These are phyloP conservation scores for Saccharomycopsis malanga DNA, from an alignment of 805 yeast genomes.

Conservation along the genomic window DNA sequence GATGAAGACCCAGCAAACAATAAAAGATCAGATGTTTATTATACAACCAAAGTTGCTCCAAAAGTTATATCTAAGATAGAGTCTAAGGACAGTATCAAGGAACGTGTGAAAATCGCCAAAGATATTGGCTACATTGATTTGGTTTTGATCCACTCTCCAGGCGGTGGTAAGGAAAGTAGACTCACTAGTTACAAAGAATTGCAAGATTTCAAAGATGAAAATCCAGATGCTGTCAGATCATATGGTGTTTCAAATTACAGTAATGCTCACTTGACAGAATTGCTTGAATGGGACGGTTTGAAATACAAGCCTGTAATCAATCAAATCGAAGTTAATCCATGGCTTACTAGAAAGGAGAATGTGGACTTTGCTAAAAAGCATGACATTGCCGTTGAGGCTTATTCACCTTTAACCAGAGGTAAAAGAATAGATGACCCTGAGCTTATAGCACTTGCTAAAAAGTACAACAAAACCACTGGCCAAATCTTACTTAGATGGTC, in stretches of 20 bases:
- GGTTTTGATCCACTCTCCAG: constrained; percentile 59
- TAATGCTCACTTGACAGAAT: constrained; percentile 48
- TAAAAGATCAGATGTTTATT: constrained; percentile 45
- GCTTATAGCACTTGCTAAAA: constrained; percentile 36
- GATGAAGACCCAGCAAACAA: constrained; percentile 37
- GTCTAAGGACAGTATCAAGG: constrained; percentile 29
- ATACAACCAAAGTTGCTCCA: constrained; percentile 72
- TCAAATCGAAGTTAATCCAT: constrained; percentile 50
- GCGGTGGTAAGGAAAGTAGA: constrained; percentile 37
- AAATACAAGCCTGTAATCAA: constrained; percentile 46
- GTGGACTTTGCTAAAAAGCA: constrained; percentile 37
- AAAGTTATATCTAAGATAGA: constrained; percentile 23
- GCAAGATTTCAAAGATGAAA: constrained; percentile 58
- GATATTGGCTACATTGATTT: constrained; percentile 56
- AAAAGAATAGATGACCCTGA: constrained; percentile 37
- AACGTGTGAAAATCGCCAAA: constrained; percentile 41
- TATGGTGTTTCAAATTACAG: constrained; percentile 79
- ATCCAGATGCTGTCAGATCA: constrained; percentile 51
- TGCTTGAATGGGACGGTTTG: constrained; percentile 48
- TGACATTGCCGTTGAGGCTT: constrained; percentile 51
- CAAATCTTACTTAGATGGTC: constrained; percentile 56
- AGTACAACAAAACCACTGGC: constrained; percentile 36
- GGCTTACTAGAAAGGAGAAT: constrained; percentile 37
- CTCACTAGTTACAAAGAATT: constrained; percentile 62
- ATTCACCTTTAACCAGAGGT: constrained; percentile 59